A percentile compares a stretch with the other conserved stretches of the same genome.
These are phyloP conservation scores for Fusarium tricinctum DNA, from an alignment of 2,329 filamentous ascomycete genomes.

Conservation along the genomic window DNA sequence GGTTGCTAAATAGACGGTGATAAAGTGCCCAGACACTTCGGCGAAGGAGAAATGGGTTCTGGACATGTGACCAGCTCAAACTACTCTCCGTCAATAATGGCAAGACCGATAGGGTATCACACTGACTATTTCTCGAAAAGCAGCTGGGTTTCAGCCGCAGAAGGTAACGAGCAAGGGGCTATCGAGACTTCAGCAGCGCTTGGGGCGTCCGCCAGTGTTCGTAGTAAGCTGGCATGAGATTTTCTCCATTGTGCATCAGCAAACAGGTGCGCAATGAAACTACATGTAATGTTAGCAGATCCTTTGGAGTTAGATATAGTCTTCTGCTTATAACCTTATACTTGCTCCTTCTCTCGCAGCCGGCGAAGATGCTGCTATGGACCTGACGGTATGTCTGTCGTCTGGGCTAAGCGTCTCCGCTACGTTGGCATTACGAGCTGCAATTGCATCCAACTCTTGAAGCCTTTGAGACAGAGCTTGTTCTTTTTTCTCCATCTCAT, in stretches of 20 bases:
- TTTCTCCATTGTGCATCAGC: constrained; percentile 24
- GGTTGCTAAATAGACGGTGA: constrained; percentile 9
- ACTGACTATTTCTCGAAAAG: constrained; percentile 33
- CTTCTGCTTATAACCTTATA: constrained; percentile 4
- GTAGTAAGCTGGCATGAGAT: constrained; percentile 12
- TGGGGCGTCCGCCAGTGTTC: constrained; percentile 21
- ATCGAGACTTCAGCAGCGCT: constrained; percentile 6
- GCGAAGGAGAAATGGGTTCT: constrained; percentile 19
- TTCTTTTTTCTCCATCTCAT: constrained; percentile 27
- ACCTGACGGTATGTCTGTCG: constrained; percentile 21
- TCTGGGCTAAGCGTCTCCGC: constrained; percentile 22
- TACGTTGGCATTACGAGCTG: background rate
- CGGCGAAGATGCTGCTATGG: constrained; percentile 21
- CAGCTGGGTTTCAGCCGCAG: constrained; percentile 2
- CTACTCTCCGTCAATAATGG: background rate
- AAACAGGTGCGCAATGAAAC: constrained; percentile 26
- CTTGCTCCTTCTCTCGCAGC: constrained; percentile 21
- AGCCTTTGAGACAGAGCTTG: constrained; percentile 12
- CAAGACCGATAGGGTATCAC: rapidly evolving
- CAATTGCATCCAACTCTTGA: background rate
- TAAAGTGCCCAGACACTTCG: constrained; percentile 26
- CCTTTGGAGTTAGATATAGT: rapidly evolving
- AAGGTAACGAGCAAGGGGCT: constrained; percentile 8
- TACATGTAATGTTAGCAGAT: background rate
- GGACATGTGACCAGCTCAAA: constrained; percentile 31